Percentiles rank a stretch among this genome's conserved stretches.
phyloP scores from a whole-genome alignment of 768 basidiomycete genomes.

The Boletus patriciae region DNA sequence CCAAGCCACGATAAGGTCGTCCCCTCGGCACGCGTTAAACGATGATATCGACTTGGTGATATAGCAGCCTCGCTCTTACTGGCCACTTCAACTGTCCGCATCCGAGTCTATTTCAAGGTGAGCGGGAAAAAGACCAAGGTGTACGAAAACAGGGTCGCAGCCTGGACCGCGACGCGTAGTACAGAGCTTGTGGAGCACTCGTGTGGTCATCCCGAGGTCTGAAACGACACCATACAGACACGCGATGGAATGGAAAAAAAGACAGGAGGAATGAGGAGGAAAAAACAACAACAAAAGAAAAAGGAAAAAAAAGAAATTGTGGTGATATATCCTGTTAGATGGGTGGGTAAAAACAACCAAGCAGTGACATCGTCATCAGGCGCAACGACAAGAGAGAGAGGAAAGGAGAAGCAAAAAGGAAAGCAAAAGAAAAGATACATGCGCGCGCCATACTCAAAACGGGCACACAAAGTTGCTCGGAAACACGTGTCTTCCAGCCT shows the following conservation, averaged over 20 bases:
- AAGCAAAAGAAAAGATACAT: not conserved
- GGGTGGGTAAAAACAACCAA: conserved; percentile 1
- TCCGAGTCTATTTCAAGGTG: too few relatives aligned
- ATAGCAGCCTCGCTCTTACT: too few relatives aligned
- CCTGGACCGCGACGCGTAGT: too few relatives aligned
- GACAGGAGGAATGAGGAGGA: not conserved
- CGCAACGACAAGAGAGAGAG: not conserved
- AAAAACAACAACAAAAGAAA: not conserved
- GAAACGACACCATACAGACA: too few relatives aligned
- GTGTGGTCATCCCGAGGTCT: too few relatives aligned
- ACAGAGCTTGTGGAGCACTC: too few relatives aligned
- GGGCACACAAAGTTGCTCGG: conserved; percentile 87
- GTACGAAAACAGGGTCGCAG: too few relatives aligned
- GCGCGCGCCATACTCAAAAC: conserved; percentile 43
- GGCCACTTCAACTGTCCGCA: too few relatives aligned
- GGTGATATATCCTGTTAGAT: conserved; percentile 12
- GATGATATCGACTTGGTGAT: too few relatives aligned
- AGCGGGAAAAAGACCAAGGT: too few relatives aligned
- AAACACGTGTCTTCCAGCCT: conserved; percentile 74
- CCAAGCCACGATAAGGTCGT: too few relatives aligned
- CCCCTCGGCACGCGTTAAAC: too few relatives aligned
- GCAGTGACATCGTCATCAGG: not conserved
- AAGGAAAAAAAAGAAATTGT: not conserved
- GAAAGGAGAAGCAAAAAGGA: not conserved
- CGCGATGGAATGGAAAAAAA: not conserved